Base-by-base conservation (phyloP, 352 stramenopile genomes). In the Globisporangium solare region DNA sequence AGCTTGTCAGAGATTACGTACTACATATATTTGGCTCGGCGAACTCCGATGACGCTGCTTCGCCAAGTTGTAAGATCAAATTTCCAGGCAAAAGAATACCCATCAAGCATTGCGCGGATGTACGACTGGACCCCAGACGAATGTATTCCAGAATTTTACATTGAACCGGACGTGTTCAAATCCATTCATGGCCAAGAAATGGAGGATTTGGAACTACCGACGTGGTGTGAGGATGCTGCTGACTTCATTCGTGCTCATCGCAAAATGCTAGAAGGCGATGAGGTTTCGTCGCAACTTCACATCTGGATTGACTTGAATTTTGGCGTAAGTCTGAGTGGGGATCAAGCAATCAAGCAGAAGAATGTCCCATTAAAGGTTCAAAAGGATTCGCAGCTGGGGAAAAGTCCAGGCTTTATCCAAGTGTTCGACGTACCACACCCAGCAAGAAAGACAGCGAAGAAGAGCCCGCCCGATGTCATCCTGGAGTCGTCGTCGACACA, bases 281-380 rank as follows among this genome's bases (percentile, higher is more conserved):
- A 89, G 21, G 93, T 98, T 7, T 97, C 88, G 17, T 40, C 40
- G 3, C 52, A 83, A 12, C 65, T 99, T 6, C 95, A 98, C 65
- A 61, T 76, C 15, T 99, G 96, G 96, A 98, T 99, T 59, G 93
- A 98, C 61, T 68, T 99, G n/a, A 98, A 95, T 60, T 99, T 99
- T 65, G 96, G 96, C 3, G 75, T 83, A 22, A 76, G 73, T 11
- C 66, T 98, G 18, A 83, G 67, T 50, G 92, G 92, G 5, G 71
- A 92, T 12, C 66, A 64, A 24, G 90, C 92, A 17, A 69, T 97
- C 14, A 60, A 67, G 4, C 76, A 95, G 53, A 98, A 97, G 66
- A 98, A 98, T 50, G 83, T 98, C 0, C 90, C 90, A 5, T 65
- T 98, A 0, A 60, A 69, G n/a, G 70, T 73, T 4, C 64, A 73